Conservation (phyloP, 345 rosid species). For the Cardamine chenopodiifolia region DNA sequence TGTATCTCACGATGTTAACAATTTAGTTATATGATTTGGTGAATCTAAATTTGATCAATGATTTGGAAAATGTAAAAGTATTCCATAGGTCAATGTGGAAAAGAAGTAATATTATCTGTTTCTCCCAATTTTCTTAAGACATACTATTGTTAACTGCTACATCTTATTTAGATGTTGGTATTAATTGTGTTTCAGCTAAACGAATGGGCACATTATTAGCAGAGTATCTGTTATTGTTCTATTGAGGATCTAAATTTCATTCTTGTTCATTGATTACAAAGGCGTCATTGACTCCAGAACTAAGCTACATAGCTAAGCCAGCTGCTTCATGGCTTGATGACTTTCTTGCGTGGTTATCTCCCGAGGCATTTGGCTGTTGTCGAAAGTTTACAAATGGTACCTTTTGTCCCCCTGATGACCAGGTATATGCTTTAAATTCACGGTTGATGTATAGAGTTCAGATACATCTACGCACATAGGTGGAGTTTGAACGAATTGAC, state of each 20-base stretch:
- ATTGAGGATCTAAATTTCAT: conserved; percentile 7
- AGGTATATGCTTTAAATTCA: conserved; percentile 49
- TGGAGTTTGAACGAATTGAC: not conserved
- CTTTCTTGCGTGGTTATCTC: conserved; percentile 97
- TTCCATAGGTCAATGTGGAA: not conserved
- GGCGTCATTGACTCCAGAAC: conserved; percentile 77
- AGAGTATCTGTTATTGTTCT: conserved; percentile 1
- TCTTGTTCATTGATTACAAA: conserved; percentile 62
- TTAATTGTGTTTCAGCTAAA: not conserved
- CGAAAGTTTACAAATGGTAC: conserved; percentile 88
- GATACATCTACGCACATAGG: not conserved
- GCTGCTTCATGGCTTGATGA: conserved; percentile 99
- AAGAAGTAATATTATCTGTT: not conserved
- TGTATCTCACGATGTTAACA: not conserved
- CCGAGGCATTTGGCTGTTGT: conserved; percentile 98
- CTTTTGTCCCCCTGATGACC: conserved; percentile 96
- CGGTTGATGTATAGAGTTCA: not conserved
- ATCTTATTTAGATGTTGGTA: not conserved
- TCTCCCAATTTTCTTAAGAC: not conserved
- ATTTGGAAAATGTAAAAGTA: not conserved
- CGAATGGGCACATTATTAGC: not conserved
- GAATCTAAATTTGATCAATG: not conserved
- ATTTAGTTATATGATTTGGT: not conserved
- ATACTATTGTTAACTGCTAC: not conserved
- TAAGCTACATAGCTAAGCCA: conserved; percentile 95